Evolutionary conservation across 352 stramenopile species (phyloP).

Genomic region (Globisporangium camurandrum): DNA sequence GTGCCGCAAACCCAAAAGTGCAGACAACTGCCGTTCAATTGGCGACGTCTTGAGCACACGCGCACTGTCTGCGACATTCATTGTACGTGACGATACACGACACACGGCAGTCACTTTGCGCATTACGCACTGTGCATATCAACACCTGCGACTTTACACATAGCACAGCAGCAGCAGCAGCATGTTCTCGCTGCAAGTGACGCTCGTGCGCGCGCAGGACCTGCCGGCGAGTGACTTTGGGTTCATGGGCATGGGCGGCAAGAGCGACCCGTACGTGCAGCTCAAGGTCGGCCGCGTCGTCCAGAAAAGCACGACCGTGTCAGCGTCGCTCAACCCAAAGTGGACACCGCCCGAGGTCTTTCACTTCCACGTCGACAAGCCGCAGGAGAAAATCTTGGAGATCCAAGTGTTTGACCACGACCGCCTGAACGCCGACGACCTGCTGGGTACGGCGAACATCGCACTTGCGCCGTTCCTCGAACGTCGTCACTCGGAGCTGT

Average conservation of each 20-base stretch:
- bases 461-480: slow-evolving; percentile 46
- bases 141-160: too few species aligned
- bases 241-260: slow-evolving; percentile 63
- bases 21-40: too few species aligned
- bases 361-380: slow-evolving; percentile 56
- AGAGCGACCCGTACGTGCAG: slow-evolving; percentile 69
- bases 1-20: too few species aligned
- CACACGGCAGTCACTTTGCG: too few species aligned
- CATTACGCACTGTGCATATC: too few species aligned
- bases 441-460: slow-evolving; percentile 40
- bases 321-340: slow-evolving; percentile 36
- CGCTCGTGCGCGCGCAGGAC: slow-evolving; percentile 38
- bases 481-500: slow-evolving; percentile 32
- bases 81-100: too few species aligned
- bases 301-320: slow-evolving; percentile 47
- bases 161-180: slow-evolving; percentile 1
- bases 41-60: too few species aligned
- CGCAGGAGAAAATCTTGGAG: slow-evolving; percentile 45
- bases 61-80: too few species aligned
- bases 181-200: slow-evolving; percentile 57
- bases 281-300: slow-evolving; percentile 41
- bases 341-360: slow-evolving; percentile 55
- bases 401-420: slow-evolving; percentile 64
- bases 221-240: slow-evolving; percentile 50
- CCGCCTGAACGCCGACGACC: slow-evolving; percentile 49